Percentiles rank a stretch among this genome's conserved stretches.
phyloP scores from a whole-genome alignment of 352 stramenopile genomes.

The Phytophthora foliorum region DNA sequence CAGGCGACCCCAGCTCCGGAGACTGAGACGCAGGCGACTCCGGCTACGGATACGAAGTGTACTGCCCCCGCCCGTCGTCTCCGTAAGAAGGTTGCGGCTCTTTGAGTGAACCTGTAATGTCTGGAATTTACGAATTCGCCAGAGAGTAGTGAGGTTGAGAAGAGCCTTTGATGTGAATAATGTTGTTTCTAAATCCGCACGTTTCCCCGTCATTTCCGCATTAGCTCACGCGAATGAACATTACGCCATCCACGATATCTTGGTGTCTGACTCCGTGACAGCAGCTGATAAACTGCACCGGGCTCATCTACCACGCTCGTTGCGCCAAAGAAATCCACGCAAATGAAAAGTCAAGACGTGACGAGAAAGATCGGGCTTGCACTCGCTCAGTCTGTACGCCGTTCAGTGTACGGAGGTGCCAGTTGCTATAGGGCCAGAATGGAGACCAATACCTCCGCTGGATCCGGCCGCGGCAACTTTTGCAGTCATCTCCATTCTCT shows the following conservation, averaged over 20 bases:
- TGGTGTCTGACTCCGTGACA: no score
- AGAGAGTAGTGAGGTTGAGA: neutral
- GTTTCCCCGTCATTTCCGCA: neutral
- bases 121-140: neutral
- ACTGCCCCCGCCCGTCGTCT: constrained; percentile 25
- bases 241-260: no score
- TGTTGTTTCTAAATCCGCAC: neutral
- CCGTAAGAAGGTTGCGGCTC: constrained; percentile 4
- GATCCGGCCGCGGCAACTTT: no score
- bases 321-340: neutral
- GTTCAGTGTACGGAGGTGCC: no score
- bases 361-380: neutral
- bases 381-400: neutral
- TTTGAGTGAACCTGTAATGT: neutral
- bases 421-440: neutral
- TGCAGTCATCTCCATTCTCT: no score
- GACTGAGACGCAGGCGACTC: neutral
- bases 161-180: neutral
- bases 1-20: neutral
- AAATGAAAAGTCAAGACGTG: neutral
- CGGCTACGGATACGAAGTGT: constrained; percentile 26
- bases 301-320: neutral
- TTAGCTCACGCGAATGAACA: no score
- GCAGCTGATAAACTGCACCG: neutral
- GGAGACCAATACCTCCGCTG: neutral